Percentiles rank a stretch among this genome's conserved stretches.
These are phyloP conservation scores for Bruguiera sexangula DNA, from an alignment of 345 rosid genomes.

Conservation along the genomic window DNA sequence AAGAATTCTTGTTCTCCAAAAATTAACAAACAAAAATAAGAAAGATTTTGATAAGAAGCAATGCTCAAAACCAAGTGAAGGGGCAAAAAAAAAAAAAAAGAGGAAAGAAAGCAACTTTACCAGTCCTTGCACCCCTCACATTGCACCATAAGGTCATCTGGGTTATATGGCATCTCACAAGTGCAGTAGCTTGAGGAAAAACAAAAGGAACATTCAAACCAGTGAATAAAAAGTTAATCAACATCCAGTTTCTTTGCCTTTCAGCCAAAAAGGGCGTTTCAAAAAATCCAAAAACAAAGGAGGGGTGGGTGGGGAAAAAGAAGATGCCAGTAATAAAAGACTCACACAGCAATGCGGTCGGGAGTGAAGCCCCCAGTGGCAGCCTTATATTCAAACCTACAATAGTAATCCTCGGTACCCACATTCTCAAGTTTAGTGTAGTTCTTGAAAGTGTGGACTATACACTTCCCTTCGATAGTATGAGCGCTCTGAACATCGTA, in stretches of 20 bases:
- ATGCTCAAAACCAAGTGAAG: background rate
- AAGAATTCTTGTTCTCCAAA: background rate
- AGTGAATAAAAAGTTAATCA: background rate
- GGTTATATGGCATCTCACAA: constrained; percentile 95
- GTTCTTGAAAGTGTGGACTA: constrained; percentile 70
- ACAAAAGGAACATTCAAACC: background rate
- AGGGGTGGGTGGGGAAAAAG: background rate
- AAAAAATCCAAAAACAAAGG: background rate
- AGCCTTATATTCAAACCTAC: constrained; percentile 83
- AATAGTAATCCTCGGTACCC: constrained; percentile 74
- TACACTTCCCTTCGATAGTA: constrained; percentile 82
- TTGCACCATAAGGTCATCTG: constrained; percentile 89
- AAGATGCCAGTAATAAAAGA: constrained; percentile 5
- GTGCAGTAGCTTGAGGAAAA: constrained; percentile 67
- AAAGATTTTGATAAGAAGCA: background rate
- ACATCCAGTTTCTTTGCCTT: background rate
- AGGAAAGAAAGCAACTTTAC: constrained; percentile 33
- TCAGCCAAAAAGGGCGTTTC: background rate
- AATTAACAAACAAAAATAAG: background rate
- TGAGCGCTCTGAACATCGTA: constrained; percentile 72
- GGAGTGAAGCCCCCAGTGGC: constrained; percentile 79
- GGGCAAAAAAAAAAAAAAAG: background rate
- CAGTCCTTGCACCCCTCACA: constrained; percentile 94
- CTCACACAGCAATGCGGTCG: constrained; percentile 90
- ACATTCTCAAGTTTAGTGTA: constrained; percentile 76